Conservation (phyloP, 768 basidiomycete species). For the Mycena belliarum region DNA sequence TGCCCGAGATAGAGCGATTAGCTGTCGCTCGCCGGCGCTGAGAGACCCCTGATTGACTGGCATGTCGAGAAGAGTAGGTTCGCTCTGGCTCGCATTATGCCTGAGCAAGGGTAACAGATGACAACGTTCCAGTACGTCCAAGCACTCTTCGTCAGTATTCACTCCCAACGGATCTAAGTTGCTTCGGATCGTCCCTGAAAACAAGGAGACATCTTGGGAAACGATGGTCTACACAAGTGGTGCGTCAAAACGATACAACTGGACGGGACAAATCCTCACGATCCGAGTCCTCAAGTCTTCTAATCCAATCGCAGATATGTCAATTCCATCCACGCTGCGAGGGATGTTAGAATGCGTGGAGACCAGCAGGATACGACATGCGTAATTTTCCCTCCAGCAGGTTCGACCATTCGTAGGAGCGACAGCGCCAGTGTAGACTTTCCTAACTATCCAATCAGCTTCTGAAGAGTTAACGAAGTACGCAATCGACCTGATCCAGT, state of each 20-base stretch:
- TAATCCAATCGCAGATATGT: constrained; percentile 66
- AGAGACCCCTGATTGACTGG: constrained; percentile 66
- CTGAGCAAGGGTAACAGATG: constrained; percentile 53
- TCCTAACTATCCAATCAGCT: constrained; percentile 29
- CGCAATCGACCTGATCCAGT: constrained; percentile 58
- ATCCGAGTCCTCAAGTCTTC: constrained; percentile 67
- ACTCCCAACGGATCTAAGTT: constrained; percentile 71
- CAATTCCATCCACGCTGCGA: constrained; percentile 62
- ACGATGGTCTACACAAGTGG: constrained; percentile 56
- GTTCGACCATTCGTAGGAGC: constrained; percentile 64
- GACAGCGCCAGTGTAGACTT: constrained; percentile 61
- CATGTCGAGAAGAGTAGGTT: constrained; percentile 52
- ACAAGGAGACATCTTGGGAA: constrained; percentile 74
- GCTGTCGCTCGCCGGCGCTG: constrained; percentile 78
- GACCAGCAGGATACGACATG: constrained; percentile 30
- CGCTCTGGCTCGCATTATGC: constrained; percentile 32
- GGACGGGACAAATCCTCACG: constrained; percentile 35
- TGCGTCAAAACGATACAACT: neutral
- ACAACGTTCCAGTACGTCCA: constrained; percentile 65
- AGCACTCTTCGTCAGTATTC: constrained; percentile 60
- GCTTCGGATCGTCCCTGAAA: constrained; percentile 69
- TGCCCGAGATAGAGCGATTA: constrained; percentile 70
- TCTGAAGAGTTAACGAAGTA: neutral
- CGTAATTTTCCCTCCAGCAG: constrained; percentile 57
- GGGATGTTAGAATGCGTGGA: neutral